A percentile compares a stretch with the other conserved stretches of the same genome.
These are phyloP conservation scores for Stenogyne calaminthoides DNA, from an alignment of 305 asterid species.

Conservation along the genomic window DNA sequence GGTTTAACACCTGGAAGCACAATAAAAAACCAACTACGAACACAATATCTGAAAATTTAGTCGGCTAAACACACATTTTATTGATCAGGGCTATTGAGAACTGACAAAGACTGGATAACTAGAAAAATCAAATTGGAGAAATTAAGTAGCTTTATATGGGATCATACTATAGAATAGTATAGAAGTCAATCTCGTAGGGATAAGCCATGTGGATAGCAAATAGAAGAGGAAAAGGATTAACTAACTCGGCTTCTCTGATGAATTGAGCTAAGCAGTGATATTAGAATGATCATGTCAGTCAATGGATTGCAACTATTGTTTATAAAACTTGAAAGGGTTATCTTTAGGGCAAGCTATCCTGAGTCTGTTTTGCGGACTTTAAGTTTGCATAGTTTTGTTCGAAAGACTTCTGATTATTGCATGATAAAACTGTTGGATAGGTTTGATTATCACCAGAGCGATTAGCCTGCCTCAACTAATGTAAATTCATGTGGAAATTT, in stretches of 20 bases:
- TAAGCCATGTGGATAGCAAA: constrained; percentile 1
- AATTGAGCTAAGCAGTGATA: not conserved
- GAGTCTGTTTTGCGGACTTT: not conserved
- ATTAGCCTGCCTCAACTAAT: not conserved
- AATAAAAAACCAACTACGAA: not conserved
- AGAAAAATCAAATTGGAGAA: not conserved
- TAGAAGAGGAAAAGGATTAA: constrained; percentile 5
- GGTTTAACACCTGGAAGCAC: constrained; percentile 8
- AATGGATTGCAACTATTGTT: not conserved
- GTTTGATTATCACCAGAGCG: not conserved
- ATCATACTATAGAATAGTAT: constrained; percentile 1
- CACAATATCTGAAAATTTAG: not conserved
- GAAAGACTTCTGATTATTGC: not conserved
- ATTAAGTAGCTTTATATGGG: not conserved
- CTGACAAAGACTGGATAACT: not conserved
- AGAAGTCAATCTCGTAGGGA: constrained; percentile 7
- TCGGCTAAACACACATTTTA: not conserved
- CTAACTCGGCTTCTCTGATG: not conserved
- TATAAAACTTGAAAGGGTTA: not conserved
- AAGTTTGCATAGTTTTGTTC: not conserved
- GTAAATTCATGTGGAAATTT: not conserved
- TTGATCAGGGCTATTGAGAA: not conserved
- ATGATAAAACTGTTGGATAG: not conserved
- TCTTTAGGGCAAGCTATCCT: too few relatives aligned
- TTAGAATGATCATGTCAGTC: constrained; percentile 16